These are phyloP conservation scores for Harrya chromipes DNA, from an alignment of 768 basidiomycete genomes.

Conservation along the genomic window DNA sequence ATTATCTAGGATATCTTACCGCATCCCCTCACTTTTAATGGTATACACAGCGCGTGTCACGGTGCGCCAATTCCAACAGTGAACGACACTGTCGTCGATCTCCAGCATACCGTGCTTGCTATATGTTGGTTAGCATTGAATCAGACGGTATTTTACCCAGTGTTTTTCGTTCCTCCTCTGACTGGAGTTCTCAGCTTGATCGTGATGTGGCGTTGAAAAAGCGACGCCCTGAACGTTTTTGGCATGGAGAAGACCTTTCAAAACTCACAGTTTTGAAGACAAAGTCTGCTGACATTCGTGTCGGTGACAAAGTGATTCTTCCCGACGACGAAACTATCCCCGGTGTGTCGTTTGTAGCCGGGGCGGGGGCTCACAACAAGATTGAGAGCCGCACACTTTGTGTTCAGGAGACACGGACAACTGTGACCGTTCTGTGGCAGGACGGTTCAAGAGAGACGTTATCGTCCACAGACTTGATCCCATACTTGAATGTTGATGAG, in stretches of 20 bases:
- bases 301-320: slow-evolving; percentile 69
- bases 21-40: slow-evolving; percentile 44
- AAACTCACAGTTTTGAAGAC: slow-evolving; percentile 63
- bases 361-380: slow-evolving; percentile 40
- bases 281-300: slow-evolving; percentile 62
- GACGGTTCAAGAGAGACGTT: slow-evolving; percentile 67
- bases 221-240: slow-evolving; percentile 70
- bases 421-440: slow-evolving; percentile 81
- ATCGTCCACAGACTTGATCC: slow-evolving; percentile 64
- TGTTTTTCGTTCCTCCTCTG: neutral
- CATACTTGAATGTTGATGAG: slow-evolving; percentile 86
- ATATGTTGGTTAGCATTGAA: slow-evolving; percentile 87
- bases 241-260: slow-evolving; percentile 61
- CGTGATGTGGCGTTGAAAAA: slow-evolving; percentile 50
- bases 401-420: slow-evolving; percentile 71
- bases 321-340: slow-evolving; percentile 48
- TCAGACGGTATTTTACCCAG: slow-evolving; percentile 54
- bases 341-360: slow-evolving; percentile 58
- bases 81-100: slow-evolving; percentile 63
- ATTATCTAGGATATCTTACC: slow-evolving; percentile 62
- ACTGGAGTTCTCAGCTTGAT: slow-evolving; percentile 49
- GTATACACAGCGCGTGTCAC: slow-evolving; percentile 45
- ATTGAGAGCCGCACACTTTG: slow-evolving; percentile 56
- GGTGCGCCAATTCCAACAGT: slow-evolving; percentile 41
- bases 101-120: slow-evolving; percentile 75